Base-by-base conservation (phyloP, 2,329 filamentous ascomycete species). In the Aspergillus ruber region DNA sequence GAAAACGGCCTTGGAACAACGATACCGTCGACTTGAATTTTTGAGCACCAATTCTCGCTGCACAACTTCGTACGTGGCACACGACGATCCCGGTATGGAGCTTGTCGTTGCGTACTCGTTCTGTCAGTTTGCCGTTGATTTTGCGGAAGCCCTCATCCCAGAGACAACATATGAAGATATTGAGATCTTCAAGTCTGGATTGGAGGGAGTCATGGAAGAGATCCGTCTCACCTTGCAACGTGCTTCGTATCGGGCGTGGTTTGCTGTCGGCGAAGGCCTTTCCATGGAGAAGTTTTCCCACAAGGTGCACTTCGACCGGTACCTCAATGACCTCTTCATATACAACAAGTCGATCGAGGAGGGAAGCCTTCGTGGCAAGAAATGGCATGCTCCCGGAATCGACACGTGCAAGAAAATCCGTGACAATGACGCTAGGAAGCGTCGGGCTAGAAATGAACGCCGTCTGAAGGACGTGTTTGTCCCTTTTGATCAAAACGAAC, bases 71-170 rank as follows among this genome's bases (percentile, higher is more conserved):
- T 25, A 42, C 13, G 44, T 49, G 9, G 39, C 36, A 13, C 44
- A 55, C 20, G 59, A 61, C 8, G 57, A 60, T 38, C 60, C 59
- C 1, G 64, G 63, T 3, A 45, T 68, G 53, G 65, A 68, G 42
- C 50, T 67, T 9, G 56, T 66, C 9, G 55, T 68, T 40, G 48
- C 47, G 6, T 58, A 64, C 25, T 47, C 59, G 21, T 65, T 61
- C 39, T 55, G 57, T 17, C 63, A 65, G 45, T 67, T 63, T 47
- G 45, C 66, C 1, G 25, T 56, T 10, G 65, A 67, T 38, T 57
- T 57, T 21, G 53, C 55, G 2, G 61, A 61, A 10, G 46, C 52
- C 10, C 43, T 61, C 20, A 54, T 58, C 21, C 36, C 53, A 2
- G 44, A 42, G 2, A 32, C 44, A 8, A 40, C 23, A 15, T 42